phyloP scores from a whole-genome alignment of 169 alveolate species.

The Cryptosporidium canis region DNA sequence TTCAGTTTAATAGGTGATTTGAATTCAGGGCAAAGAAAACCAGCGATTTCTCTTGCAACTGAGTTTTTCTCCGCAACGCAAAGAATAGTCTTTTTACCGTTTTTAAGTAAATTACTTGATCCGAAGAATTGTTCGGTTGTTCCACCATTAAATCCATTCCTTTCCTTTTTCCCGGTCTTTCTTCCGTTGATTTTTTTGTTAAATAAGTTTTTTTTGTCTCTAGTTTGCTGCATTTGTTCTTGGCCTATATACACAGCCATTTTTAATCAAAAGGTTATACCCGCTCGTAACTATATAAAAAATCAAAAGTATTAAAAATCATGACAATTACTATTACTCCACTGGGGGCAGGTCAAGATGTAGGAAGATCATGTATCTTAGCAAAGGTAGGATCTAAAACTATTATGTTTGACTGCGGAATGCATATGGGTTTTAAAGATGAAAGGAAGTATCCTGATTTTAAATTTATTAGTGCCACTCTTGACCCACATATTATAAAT shows the following conservation, averaged over 20 bases:
- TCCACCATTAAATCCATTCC: neutral
- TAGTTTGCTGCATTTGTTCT: neutral
- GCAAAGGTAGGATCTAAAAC: constrained; percentile 91
- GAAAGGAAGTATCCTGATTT: constrained; percentile 95
- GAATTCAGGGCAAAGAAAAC: constrained; percentile 73
- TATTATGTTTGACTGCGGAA: constrained; percentile 97
- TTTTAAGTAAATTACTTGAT: neutral
- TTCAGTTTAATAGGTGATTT: neutral
- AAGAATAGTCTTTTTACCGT: constrained; percentile 13
- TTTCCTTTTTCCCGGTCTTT: neutral
- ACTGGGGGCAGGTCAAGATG: constrained; percentile 99
- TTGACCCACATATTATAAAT: constrained; percentile 42
- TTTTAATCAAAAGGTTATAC: neutral
- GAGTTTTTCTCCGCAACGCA: constrained; percentile 87
- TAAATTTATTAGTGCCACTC: constrained; percentile 70
- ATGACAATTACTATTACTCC: constrained; percentile 64
- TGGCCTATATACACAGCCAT: neutral
- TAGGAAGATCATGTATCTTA: constrained; percentile 96
- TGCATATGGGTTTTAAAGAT: constrained; percentile 94
- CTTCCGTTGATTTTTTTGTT: neutral
- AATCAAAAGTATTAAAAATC: neutral
- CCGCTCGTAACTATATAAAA: neutral
- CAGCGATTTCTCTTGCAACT: constrained; percentile 82
- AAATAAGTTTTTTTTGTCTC: neutral
- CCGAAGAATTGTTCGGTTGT: neutral